A percentile compares a stretch with the other conserved stretches of the same genome.
Evolutionary conservation across 2,329 filamentous ascomycete genomes (phyloP).

Genomic region (Colletotrichum lupini): DNA sequence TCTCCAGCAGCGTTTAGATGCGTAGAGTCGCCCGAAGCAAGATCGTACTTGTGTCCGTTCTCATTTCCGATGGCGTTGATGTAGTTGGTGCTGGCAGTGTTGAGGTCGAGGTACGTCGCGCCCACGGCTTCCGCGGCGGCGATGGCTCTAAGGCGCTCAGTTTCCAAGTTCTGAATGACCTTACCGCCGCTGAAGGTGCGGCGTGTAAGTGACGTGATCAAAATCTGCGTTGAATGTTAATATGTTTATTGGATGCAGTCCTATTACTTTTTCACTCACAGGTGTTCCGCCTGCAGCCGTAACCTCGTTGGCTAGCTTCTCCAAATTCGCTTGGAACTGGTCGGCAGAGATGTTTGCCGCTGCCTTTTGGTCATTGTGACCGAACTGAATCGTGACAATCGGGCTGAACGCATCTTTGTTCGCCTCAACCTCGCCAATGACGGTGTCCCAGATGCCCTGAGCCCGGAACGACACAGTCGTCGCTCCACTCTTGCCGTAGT

Average conservation of each 20-base stretch:
- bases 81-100: conserved; percentile 60
- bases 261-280: conserved; percentile 38
- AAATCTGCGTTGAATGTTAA: conserved; percentile 50
- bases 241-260: conserved; percentile 2
- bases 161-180: conserved; percentile 59
- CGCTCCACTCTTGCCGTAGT: conserved; percentile 66
- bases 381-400: conserved; percentile 58
- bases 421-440: conserved; percentile 55
- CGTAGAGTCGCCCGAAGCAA: conserved; percentile 59
- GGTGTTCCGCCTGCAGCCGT: conserved; percentile 55
- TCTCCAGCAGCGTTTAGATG: conserved; percentile 66
- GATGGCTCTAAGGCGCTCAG: conserved; percentile 59
- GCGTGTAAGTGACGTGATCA: conserved; percentile 63
- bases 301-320: conserved; percentile 57
- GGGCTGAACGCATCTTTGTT: conserved; percentile 44
- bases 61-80: conserved; percentile 62
- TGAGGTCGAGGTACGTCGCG: conserved; percentile 59
- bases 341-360: conserved; percentile 56
- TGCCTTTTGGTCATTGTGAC: conserved; percentile 71
- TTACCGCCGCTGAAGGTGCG: conserved; percentile 57
- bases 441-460: conserved; percentile 62
- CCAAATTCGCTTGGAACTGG: conserved; percentile 63
- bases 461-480: conserved; percentile 66
- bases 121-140: conserved; percentile 54
- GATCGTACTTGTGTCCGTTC: conserved; percentile 59